A percentile compares a stretch with the other conserved stretches of the same genome.
phyloP scores from a whole-genome alignment of 805 yeast species.

The Candida glaebosa region DNA sequence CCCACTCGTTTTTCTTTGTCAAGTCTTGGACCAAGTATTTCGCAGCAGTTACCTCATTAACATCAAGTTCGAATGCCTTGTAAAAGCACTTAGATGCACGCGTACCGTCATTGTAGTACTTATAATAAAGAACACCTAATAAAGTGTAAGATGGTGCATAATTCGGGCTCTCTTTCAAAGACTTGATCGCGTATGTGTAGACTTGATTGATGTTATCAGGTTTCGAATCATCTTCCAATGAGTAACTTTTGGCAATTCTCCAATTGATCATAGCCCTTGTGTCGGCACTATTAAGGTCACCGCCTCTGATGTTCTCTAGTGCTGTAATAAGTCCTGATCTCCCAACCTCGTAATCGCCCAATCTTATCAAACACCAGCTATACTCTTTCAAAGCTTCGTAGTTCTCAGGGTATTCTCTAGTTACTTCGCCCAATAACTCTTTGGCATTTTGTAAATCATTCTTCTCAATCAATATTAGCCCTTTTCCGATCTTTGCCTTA shows the following conservation, averaged over 20 bases:
- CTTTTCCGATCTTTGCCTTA: constrained; percentile 77
- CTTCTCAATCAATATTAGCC: constrained; percentile 68
- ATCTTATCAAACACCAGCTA: constrained; percentile 71
- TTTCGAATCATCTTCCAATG: constrained; percentile 26
- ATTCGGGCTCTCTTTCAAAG: constrained; percentile 61
- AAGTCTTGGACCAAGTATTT: constrained; percentile 67
- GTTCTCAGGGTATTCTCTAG: constrained; percentile 48
- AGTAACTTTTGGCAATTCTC: constrained; percentile 68
- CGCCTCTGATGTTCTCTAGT: constrained; percentile 43
- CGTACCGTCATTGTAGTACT: constrained; percentile 51
- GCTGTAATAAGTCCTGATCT: constrained; percentile 46
- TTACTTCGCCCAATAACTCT: constrained; percentile 48
- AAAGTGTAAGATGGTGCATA: constrained; percentile 80
- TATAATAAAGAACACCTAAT: constrained; percentile 69
- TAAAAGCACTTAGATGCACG: constrained; percentile 85
- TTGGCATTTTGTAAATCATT: constrained; percentile 56
- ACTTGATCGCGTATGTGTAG: constrained; percentile 53
- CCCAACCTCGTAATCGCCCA: constrained; percentile 51
- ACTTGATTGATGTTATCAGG: constrained; percentile 40
- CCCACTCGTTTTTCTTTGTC: constrained; percentile 74
- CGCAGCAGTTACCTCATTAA: constrained; percentile 73
- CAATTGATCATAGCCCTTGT: constrained; percentile 60
- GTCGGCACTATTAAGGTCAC: constrained; percentile 51
- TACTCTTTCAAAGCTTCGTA: constrained; percentile 61
- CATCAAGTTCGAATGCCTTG: constrained; percentile 85